A percentile compares a stretch with the other conserved stretches of the same genome.
Conservation (phyloP, 441 rosid species). For the Bocquillonia castaneifolia region DNA sequence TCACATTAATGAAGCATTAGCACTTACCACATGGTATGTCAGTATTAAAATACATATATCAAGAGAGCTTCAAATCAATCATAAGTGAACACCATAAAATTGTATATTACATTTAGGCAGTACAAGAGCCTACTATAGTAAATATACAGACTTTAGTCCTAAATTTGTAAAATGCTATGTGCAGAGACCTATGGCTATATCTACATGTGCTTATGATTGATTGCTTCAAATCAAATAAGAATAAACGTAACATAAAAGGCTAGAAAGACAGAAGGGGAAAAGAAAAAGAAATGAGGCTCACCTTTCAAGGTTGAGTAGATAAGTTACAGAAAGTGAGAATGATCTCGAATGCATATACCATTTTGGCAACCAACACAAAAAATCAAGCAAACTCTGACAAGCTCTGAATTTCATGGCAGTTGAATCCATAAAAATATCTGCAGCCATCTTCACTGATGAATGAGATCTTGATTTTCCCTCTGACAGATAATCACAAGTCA, state of each 20-base stretch:
- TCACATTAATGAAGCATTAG: constrained; percentile 15
- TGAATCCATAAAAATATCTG: constrained; percentile 33
- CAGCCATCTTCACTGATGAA: constrained; percentile 26
- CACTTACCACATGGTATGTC: constrained; percentile 4
- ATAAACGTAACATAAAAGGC: not conserved
- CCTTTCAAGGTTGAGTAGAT: constrained; percentile 76
- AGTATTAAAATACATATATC: constrained; percentile 19
- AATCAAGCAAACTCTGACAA: constrained; percentile 57
- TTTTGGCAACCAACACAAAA: constrained; percentile 76
- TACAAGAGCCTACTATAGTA: not conserved
- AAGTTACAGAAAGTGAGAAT: constrained; percentile 45
- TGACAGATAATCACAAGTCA: constrained; percentile 10
- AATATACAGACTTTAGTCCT: not conserved
- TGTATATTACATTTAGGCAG: not conserved
- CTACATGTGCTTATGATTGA: constrained; percentile 1
- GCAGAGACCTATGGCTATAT: not conserved
- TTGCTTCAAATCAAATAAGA: not conserved
- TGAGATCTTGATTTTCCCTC: constrained; percentile 23
- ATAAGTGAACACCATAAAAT: not conserved
- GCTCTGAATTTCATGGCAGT: constrained; percentile 35
- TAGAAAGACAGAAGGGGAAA: not conserved
- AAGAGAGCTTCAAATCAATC: not conserved
- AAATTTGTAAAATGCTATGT: not conserved
- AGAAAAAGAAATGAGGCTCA: constrained; percentile 25
- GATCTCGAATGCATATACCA: constrained; percentile 55